Conservation (phyloP, 2,329 filamentous ascomycete genomes). For the Pseudonectria foliicola region DNA sequence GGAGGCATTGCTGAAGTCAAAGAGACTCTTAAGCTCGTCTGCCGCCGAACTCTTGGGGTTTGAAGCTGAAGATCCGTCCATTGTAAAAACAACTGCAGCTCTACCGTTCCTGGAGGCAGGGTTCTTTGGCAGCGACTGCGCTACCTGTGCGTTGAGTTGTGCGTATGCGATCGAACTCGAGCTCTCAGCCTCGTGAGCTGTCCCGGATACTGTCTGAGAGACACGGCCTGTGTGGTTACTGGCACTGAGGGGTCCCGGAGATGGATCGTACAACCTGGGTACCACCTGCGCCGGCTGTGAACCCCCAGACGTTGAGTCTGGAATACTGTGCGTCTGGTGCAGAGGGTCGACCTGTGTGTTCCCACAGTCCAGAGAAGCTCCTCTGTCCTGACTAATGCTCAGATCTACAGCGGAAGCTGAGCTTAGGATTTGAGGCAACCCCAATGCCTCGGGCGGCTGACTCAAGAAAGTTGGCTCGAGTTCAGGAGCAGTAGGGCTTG, state of each 20-base stretch:
- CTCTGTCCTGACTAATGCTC: too few species aligned
- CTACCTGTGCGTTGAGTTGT: too few species aligned
- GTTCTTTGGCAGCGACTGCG: background rate
- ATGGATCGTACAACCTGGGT: constrained; percentile 9
- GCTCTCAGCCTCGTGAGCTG: background rate
- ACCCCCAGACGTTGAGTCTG: constrained; percentile 3
- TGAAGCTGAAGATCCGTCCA: constrained; percentile 12
- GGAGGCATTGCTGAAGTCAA: constrained; percentile 15
- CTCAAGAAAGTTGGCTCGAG: too few species aligned
- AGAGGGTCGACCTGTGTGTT: background rate
- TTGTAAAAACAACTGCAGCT: constrained; percentile 3
- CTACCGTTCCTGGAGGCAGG: background rate
- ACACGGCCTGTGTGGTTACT: constrained; percentile 7
- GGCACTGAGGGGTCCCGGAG: constrained; percentile 6
- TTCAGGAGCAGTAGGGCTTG: too few species aligned
- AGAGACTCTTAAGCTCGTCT: constrained; percentile 17
- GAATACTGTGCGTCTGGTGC: background rate
- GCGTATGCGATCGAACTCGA: too few species aligned
- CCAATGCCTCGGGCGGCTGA: too few species aligned
- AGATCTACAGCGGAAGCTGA: too few species aligned
- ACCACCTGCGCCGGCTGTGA: constrained; percentile 25
- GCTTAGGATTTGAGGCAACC: too few species aligned
- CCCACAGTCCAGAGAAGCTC: background rate
- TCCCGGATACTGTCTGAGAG: constrained; percentile 1
- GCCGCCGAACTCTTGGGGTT: constrained; percentile 11